Evolutionary conservation across 257 asterid genomes (phyloP), one percentile per base, ranked within the genome.

Genomic region (Verbascum thapsus): DNA sequence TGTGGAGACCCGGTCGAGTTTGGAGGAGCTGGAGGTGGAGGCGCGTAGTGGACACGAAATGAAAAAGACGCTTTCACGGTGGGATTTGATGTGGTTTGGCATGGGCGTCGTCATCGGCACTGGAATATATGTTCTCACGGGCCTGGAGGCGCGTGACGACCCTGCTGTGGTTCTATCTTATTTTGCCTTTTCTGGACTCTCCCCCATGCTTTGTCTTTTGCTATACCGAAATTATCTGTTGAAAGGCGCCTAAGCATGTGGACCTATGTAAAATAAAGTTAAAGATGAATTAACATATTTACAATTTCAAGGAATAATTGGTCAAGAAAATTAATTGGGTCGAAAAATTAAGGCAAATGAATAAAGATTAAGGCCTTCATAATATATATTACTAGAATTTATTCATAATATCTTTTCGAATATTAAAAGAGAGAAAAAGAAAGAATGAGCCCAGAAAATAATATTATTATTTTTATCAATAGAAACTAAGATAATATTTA

Each of bases 11-110:
- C 79, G 94, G 37, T 85, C 94, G 23, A 68, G 69, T 12, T 60
- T 51, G 54, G 67, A 74, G 48, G 73, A 85, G 70, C 19, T 85
- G 50, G 81, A 83, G 64, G 85, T 73, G 55, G 78, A 78, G 72
- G 43, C 72, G 17, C 80, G 85, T 12, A 85, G 94, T 37, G 68
- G 66, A 22, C 59, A 77, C 64, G 78, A 74, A 76, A 80, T 85
- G 94, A 85, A 80, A 72, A 72, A 11, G 75, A 83, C 81, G 1
- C 84, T 85, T 4, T 57, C 78, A 0, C 78, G 88, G 94, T 85
- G 90, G 90, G 94, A 85, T 52, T 48, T 85, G 38, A 83, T 85
- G 53, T 83, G 94, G 90, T 81, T 85, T 55, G 94, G 94, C 20
- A 76, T 85, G 90, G 94, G 94, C 3, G 85, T 84, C 18, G 80